These are phyloP conservation scores for Seiridium unicorne DNA, from an alignment of 2,329 filamentous ascomycete genomes.

Conservation along the genomic window DNA sequence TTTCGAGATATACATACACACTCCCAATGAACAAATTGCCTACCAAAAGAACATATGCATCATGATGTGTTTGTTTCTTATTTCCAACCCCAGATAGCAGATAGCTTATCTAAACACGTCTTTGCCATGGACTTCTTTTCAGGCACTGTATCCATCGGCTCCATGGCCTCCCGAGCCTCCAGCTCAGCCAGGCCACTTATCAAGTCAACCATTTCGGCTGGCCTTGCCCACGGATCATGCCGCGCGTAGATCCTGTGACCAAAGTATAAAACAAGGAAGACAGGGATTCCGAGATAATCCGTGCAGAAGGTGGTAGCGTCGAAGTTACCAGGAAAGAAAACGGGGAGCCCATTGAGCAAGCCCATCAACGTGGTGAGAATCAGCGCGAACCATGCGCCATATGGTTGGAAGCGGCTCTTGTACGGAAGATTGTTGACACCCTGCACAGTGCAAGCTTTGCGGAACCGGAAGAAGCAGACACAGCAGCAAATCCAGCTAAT, in stretches of 20 bases:
- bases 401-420: slow-evolving; percentile 51
- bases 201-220: not conserved
- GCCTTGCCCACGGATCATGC: slow-evolving; percentile 43
- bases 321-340: slow-evolving; percentile 60
- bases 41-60: not conserved
- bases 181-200: not conserved
- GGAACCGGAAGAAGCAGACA: slow-evolving; percentile 57
- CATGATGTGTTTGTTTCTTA: not conserved
- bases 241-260: slow-evolving; percentile 33
- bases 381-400: slow-evolving; percentile 51
- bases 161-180: not conserved
- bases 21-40: not conserved
- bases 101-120: not conserved
- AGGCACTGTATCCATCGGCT: not conserved
- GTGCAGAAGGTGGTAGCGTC: slow-evolving; percentile 55
- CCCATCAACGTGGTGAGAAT: slow-evolving; percentile 48
- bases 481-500: slow-evolving; percentile 53
- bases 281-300: slow-evolving; percentile 61
- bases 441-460: slow-evolving; percentile 43
- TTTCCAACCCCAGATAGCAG: not conserved
- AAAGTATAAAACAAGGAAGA: slow-evolving; percentile 55
- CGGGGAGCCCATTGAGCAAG: slow-evolving; percentile 62
- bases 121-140: not conserved
- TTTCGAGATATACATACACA: not conserved
- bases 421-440: slow-evolving; percentile 47